These are phyloP conservation scores for Dendrothele bispora DNA, from an alignment of 768 basidiomycete species.

Conservation along the genomic window DNA sequence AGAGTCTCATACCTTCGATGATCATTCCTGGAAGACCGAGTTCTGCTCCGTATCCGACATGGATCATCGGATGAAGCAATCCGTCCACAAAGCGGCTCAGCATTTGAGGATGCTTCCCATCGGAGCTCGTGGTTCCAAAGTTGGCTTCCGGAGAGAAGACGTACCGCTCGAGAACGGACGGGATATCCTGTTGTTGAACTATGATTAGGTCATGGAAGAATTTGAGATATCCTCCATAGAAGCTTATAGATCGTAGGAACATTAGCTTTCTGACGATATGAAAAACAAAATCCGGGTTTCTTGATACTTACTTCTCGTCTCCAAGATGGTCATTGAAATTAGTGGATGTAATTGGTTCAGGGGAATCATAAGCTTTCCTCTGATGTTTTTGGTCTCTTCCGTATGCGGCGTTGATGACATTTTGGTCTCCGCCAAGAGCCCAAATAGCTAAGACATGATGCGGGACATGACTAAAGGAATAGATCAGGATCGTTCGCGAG, in stretches of 20 bases:
- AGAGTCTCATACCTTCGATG: slow-evolving; percentile 51
- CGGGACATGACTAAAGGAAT: slow-evolving; percentile 45
- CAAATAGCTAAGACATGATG: slow-evolving; percentile 62
- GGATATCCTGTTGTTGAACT: slow-evolving; percentile 42
- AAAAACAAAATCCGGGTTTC: not conserved
- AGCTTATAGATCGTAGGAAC: no score
- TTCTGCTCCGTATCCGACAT: slow-evolving; percentile 62
- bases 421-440: slow-evolving; percentile 52
- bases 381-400: slow-evolving; percentile 35
- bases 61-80: slow-evolving; percentile 65
- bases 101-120: slow-evolving; percentile 50
- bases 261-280: no score
- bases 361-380: slow-evolving; percentile 40
- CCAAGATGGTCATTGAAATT: slow-evolving; percentile 60
- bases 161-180: slow-evolving; percentile 55
- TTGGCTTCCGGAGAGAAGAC: slow-evolving; percentile 58
- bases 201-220: slow-evolving; percentile 48
- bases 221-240: slow-evolving; percentile 55
- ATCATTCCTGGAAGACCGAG: slow-evolving; percentile 58
- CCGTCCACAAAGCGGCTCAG: slow-evolving; percentile 55
- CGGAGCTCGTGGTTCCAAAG: slow-evolving; percentile 25
- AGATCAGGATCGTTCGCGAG: not conserved
- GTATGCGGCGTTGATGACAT: slow-evolving; percentile 38
- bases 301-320: slow-evolving; percentile 45
- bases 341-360: slow-evolving; percentile 39